Conservation (phyloP, 192 early-diverging fungal species). For the Backusella mclennaniae region DNA sequence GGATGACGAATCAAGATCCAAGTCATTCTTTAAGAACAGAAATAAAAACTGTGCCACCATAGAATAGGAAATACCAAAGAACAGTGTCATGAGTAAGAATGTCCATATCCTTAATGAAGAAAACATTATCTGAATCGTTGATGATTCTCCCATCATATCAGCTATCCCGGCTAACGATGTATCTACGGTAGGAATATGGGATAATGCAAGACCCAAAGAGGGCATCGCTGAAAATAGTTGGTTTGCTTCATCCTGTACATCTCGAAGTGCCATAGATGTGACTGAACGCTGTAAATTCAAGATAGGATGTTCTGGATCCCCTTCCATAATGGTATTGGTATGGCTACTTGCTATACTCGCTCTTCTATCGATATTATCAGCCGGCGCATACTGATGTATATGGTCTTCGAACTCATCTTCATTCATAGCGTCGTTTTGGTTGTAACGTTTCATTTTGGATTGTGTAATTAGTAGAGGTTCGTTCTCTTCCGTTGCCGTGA, state of each 20-base stretch:
- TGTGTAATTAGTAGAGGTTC: slow-evolving; percentile 18
- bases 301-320: neutral
- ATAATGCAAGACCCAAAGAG: slow-evolving; percentile 30
- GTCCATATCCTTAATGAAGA: slow-evolving; percentile 20
- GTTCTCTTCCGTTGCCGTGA: neutral
- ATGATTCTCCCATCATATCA: neutral
- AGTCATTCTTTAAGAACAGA: slow-evolving; percentile 29
- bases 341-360: slow-evolving; percentile 26
- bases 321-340: slow-evolving; percentile 24
- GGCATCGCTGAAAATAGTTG: slow-evolving; percentile 15
- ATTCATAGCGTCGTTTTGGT: neutral
- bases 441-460: neutral
- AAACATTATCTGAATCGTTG: slow-evolving; percentile 8
- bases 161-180: slow-evolving; percentile 28
- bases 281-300: slow-evolving; percentile 1
- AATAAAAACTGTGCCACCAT: slow-evolving; percentile 39
- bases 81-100: slow-evolving; percentile 27
- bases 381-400: neutral
- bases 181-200: slow-evolving; percentile 29
- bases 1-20: slow-evolving; percentile 26
- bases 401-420: neutral
- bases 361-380: slow-evolving; percentile 12
- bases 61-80: slow-evolving; percentile 31
- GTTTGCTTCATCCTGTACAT: slow-evolving; percentile 24
- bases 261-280: slow-evolving; percentile 15